phyloP scores from a whole-genome alignment of 106 monocot species.

The Platanthera guangdongensis region DNA sequence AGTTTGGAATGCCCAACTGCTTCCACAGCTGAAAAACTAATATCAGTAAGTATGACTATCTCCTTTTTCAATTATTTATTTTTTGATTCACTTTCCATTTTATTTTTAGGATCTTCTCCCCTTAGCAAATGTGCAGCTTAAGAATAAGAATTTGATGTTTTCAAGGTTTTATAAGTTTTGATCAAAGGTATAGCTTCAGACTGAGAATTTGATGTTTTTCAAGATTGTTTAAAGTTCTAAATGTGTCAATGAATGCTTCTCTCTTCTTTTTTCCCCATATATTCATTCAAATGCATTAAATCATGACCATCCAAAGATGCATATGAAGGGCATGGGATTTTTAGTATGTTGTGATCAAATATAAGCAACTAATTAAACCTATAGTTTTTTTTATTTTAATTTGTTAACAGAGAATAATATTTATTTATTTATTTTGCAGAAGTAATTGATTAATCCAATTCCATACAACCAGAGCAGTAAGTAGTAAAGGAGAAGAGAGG shows the following conservation, averaged over 20 bases:
- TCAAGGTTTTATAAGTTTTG: neutral
- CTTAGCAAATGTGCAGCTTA: neutral
- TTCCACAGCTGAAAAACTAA: too few relatives aligned
- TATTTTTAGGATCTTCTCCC: neutral
- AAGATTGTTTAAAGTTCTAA: neutral
- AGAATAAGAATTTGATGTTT: neutral
- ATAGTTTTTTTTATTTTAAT: neutral
- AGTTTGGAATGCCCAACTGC: too few relatives aligned
- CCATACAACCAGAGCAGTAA: neutral
- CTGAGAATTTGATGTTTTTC: neutral
- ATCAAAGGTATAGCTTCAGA: neutral
- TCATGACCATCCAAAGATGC: too few relatives aligned
- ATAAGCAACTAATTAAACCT: too few relatives aligned
- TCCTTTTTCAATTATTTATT: neutral
- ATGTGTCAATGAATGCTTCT: neutral
- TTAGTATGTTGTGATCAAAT: too few relatives aligned
- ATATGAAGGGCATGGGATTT: too few relatives aligned
- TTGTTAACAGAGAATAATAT: neutral
- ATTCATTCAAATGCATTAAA: too few relatives aligned
- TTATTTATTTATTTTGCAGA: neutral
- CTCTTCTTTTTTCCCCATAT: neutral
- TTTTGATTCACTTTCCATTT: neutral
- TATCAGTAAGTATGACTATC: neutral
- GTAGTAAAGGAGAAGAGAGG: neutral
- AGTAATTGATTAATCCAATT: neutral